Percentiles rank a stretch among this genome's conserved stretches.
Conservation (phyloP, 2,329 filamentous ascomycete species). For the Fusarium sp. region DNA sequence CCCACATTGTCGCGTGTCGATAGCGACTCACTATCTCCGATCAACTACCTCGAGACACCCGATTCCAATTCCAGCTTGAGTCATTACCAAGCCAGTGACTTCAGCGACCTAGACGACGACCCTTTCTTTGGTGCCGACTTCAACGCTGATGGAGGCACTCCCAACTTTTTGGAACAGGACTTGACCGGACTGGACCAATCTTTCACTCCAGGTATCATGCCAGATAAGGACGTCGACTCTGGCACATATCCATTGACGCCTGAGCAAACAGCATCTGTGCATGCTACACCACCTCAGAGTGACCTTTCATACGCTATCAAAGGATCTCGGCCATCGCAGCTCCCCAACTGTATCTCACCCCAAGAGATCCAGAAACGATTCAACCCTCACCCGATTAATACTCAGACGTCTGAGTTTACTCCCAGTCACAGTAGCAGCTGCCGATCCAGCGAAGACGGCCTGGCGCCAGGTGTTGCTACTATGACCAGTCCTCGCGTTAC, state of each 20-base stretch:
- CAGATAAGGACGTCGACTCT: constrained; percentile 40
- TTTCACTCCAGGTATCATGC: constrained; percentile 26
- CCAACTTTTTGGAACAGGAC: constrained; percentile 58
- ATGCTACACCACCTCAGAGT: constrained; percentile 56
- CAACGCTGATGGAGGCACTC: constrained; percentile 54
- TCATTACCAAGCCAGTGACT: constrained; percentile 62
- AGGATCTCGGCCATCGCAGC: constrained; percentile 35
- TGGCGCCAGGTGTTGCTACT: constrained; percentile 51
- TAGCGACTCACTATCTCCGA: constrained; percentile 46
- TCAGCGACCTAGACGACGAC: constrained; percentile 60
- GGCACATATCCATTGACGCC: constrained; percentile 61
- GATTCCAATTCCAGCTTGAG: constrained; percentile 61
- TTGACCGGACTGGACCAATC: constrained; percentile 38
- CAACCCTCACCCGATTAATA: constrained; percentile 48
- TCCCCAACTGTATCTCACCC: constrained; percentile 54
- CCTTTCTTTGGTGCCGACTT: constrained; percentile 65
- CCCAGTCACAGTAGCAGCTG: constrained; percentile 62
- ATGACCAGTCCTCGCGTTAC: constrained; percentile 67
- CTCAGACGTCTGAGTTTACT: constrained; percentile 55
- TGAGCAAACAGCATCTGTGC: constrained; percentile 61
- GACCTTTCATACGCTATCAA: constrained; percentile 46
- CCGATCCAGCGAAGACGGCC: constrained; percentile 62
- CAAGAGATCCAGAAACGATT: constrained; percentile 56
- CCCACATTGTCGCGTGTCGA: constrained; percentile 56
- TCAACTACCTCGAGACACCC: constrained; percentile 57